These are phyloP conservation scores for Goffeauzyma gilvescens DNA, from an alignment of 768 basidiomycete genomes.

Conservation along the genomic window DNA sequence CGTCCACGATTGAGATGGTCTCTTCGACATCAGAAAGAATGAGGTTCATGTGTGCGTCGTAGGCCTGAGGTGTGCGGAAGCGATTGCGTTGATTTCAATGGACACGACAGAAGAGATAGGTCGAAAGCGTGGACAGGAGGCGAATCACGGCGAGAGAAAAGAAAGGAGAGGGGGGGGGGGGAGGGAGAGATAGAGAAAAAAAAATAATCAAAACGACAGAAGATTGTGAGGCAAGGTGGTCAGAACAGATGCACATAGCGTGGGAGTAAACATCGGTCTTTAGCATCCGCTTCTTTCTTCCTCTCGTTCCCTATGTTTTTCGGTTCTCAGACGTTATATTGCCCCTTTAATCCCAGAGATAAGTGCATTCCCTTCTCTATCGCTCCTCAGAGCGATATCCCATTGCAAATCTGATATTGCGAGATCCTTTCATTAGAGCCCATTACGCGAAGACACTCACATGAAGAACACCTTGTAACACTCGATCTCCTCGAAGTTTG, in stretches of 20 bases:
- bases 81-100: too few relatives aligned
- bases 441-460: conserved; percentile 40
- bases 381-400: background rate
- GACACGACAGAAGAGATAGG: too few relatives aligned
- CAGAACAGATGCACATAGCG: too few relatives aligned
- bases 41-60: conserved; percentile 99
- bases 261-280: too few relatives aligned
- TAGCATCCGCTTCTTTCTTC: too few relatives aligned
- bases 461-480: conserved; percentile 77
- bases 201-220: background rate
- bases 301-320: too few relatives aligned
- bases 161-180: background rate
- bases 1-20: conserved; percentile 86
- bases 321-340: background rate
- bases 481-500: conserved; percentile 84
- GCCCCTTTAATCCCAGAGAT: background rate
- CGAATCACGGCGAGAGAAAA: background rate
- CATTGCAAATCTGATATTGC: too few relatives aligned
- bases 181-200: background rate
- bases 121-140: background rate
- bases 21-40: conserved; percentile 96
- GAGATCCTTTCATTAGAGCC: too few relatives aligned
- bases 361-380: background rate
- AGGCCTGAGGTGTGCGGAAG: conserved; percentile 48
- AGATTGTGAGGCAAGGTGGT: too few relatives aligned